Evolutionary conservation across 768 basidiomycete genomes (phyloP).

Genomic region (Lentinula sp.): DNA sequence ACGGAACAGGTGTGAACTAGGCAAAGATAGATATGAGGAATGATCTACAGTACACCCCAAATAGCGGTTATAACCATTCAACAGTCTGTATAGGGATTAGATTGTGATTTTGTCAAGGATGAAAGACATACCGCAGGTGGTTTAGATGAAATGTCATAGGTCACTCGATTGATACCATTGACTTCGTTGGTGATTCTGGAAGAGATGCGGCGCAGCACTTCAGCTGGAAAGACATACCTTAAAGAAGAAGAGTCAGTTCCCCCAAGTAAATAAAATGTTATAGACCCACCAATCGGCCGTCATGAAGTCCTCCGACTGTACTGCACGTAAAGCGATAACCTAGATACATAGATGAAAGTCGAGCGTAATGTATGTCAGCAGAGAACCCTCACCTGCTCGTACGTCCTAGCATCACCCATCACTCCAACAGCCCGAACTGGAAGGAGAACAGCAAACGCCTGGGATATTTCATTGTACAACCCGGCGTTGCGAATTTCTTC

Average conservation of each 20-base stretch:
- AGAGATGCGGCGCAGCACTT: constrained; percentile 85
- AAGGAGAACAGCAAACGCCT: constrained; percentile 93
- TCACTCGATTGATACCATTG: constrained; percentile 90
- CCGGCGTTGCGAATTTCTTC: constrained; percentile 94
- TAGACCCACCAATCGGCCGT: constrained; percentile 88
- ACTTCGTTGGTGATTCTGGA: constrained; percentile 98
- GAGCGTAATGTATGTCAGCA: neutral
- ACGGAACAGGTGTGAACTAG: too few species aligned
- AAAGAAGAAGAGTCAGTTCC: constrained; percentile 16
- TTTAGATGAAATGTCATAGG: constrained; percentile 95
- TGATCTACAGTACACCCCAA: too few species aligned
- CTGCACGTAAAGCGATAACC: constrained; percentile 93
- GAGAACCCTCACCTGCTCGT: constrained; percentile 66
- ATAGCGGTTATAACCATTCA: constrained; percentile 31
- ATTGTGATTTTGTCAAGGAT: neutral
- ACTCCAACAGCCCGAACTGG: constrained; percentile 98
- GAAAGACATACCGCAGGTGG: constrained; percentile 73
- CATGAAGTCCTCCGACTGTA: constrained; percentile 99
- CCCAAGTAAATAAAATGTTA: neutral
- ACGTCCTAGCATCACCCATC: constrained; percentile 94
- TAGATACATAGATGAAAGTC: constrained; percentile 19
- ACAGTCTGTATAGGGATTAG: constrained; percentile 24
- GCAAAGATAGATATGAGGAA: too few species aligned
- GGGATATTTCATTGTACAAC: constrained; percentile 88
- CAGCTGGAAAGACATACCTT: constrained; percentile 94